phyloP scores from a whole-genome alignment of 306 rosid genomes.

The Astragalus membranaceus region DNA sequence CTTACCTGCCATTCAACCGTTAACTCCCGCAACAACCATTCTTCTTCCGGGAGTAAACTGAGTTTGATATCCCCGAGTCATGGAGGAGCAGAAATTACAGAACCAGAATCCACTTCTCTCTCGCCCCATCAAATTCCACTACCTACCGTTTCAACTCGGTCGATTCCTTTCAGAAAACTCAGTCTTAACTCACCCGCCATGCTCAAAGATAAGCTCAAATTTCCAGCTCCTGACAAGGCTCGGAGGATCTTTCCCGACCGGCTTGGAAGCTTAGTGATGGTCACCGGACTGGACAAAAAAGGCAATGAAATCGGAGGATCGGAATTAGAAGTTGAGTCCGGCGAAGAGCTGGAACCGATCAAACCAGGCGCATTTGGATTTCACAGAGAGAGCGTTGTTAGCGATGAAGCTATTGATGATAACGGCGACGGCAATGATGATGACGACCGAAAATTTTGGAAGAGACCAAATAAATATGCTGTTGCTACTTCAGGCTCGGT shows the following conservation, averaged over 20 bases:
- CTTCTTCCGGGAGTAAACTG: constrained; percentile 15
- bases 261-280: constrained; percentile 56
- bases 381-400: constrained; percentile 12
- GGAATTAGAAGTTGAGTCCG: constrained; percentile 40
- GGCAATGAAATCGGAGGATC: constrained; percentile 21
- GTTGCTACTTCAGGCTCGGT: constrained; percentile 29
- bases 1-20: constrained; percentile 44
- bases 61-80: constrained; percentile 25
- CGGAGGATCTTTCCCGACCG: constrained; percentile 43
- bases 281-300: constrained; percentile 36
- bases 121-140: neutral
- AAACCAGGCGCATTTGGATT: constrained; percentile 40
- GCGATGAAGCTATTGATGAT: neutral
- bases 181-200: constrained; percentile 22
- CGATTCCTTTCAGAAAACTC: constrained; percentile 2
- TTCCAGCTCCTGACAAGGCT: constrained; percentile 46
- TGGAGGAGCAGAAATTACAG: neutral
- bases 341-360: constrained; percentile 75
- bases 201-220: constrained; percentile 69
- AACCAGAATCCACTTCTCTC: neutral
- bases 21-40: constrained; percentile 44
- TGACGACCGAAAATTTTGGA: constrained; percentile 14
- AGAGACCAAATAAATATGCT: constrained; percentile 19
- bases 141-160: constrained; percentile 12
- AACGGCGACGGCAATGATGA: neutral